Evolutionary conservation across 1,139 yeast species (phyloP).

Genomic region (Pneumocystis sp.): DNA sequence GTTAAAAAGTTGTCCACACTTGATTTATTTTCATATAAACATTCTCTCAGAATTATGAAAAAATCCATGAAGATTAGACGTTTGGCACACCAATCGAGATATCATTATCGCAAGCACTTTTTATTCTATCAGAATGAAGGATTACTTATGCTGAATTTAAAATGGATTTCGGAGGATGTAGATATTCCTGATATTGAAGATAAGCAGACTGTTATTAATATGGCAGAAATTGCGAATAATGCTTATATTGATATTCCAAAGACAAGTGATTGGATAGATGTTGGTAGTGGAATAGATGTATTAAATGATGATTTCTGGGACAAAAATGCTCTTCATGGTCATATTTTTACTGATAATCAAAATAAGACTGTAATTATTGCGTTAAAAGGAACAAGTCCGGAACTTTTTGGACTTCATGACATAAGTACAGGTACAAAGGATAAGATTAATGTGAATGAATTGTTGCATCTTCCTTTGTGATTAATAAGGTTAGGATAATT

Average conservation of each 20-base stretch:
- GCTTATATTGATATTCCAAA: slow-evolving; percentile 73
- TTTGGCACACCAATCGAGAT: background rate
- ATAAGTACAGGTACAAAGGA: slow-evolving; percentile 70
- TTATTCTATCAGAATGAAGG: background rate
- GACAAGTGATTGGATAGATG: slow-evolving; percentile 81
- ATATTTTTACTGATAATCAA: slow-evolving; percentile 58
- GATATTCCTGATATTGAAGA: slow-evolving; percentile 59
- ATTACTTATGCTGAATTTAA: background rate
- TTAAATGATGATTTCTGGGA: slow-evolving; percentile 37
- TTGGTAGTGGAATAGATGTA: slow-evolving; percentile 28
- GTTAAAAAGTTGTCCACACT: background rate
- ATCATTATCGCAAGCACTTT: background rate
- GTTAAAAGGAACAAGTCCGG: slow-evolving; percentile 86
- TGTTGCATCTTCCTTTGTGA: background rate
- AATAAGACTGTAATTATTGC: slow-evolving; percentile 61
- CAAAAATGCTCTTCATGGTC: slow-evolving; percentile 74
- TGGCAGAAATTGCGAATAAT: slow-evolving; percentile 80
- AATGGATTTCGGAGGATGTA: background rate
- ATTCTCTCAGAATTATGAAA: background rate
- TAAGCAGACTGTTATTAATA: slow-evolving; percentile 50
- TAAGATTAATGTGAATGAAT: slow-evolving; percentile 37
- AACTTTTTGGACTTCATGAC: slow-evolving; percentile 53
- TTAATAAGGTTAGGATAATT: slow-evolving; percentile 37
- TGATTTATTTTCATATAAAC: background rate
- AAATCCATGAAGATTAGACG: background rate